Evolutionary conservation across 768 basidiomycete species (phyloP).

Genomic region (Phlebiopsis gigantea): DNA sequence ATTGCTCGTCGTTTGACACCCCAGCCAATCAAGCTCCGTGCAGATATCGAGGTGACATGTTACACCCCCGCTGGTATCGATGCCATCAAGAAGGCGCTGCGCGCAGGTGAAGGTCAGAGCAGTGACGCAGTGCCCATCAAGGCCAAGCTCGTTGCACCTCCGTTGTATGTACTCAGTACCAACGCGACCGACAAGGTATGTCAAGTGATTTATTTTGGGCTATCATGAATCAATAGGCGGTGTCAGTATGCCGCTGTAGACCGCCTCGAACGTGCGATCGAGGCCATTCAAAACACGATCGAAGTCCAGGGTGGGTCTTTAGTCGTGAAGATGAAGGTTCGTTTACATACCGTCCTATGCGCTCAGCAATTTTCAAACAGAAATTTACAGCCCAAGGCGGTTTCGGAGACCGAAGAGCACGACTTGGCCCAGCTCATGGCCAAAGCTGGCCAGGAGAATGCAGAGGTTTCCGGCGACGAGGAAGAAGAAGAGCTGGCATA

Average conservation of each 20-base stretch:
- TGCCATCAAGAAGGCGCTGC: constrained; percentile 89
- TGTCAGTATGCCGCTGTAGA: constrained; percentile 81
- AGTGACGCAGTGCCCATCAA: constrained; percentile 93
- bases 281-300: constrained; percentile 81
- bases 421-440: constrained; percentile 97
- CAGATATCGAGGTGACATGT: constrained; percentile 96
- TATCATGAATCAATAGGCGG: not conserved
- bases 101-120: constrained; percentile 83
- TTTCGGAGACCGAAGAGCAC: constrained; percentile 96
- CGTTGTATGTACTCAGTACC: constrained; percentile 91
- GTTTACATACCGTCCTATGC: constrained; percentile 6
- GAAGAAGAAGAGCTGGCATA: constrained; percentile 57
- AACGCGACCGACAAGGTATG: constrained; percentile 93
- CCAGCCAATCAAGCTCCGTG: constrained; percentile 97
- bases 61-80: constrained; percentile 95
- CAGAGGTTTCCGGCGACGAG: constrained; percentile 93
- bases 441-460: constrained; percentile 89
- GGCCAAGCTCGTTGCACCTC: constrained; percentile 94
- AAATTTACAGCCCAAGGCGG: constrained; percentile 79
- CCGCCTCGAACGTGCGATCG: constrained; percentile 88
- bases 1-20: constrained; percentile 95
- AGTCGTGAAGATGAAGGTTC: constrained; percentile 94
- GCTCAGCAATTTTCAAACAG: not conserved
- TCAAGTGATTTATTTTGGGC: not conserved
- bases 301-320: constrained; percentile 81